phyloP scores from a whole-genome alignment of 225 moss, liverwort and hornwort species.

The Rhytidiadelphus loreus region DNA sequence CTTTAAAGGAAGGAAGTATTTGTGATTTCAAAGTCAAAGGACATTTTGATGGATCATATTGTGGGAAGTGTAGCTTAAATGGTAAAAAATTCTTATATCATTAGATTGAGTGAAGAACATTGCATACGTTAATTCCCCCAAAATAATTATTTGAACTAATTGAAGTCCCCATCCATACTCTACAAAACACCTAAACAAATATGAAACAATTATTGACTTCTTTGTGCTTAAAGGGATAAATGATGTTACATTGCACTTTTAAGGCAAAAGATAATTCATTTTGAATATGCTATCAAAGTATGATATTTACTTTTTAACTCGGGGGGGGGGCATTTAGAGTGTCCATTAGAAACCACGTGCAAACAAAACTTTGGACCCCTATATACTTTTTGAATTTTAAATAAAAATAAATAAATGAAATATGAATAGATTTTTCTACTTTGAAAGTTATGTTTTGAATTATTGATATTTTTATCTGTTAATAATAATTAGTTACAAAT shows the following conservation, averaged over 20 bases:
- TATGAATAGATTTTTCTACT: too few relatives aligned
- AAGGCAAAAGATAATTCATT: not conserved
- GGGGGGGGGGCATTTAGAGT: too few relatives aligned
- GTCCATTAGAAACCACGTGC: too few relatives aligned
- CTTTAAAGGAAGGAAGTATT: rapidly evolving
- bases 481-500: too few relatives aligned
- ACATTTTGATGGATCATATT: too few relatives aligned
- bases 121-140: rapidly evolving
- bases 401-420: too few relatives aligned
- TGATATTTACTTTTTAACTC: not conserved
- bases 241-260: not conserved
- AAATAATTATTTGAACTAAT: not conserved
- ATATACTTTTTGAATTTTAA: too few relatives aligned
- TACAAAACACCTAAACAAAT: not conserved
- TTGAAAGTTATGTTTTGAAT: too few relatives aligned
- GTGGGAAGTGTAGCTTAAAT: not conserved
- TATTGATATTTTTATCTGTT: too few relatives aligned
- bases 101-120: not conserved
- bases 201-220: not conserved
- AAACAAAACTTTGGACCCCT: too few relatives aligned
- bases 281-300: not conserved
- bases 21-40: not conserved
- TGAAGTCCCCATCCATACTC: rapidly evolving
- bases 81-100: too few relatives aligned
- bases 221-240: rapidly evolving